Conservation (phyloP, 768 basidiomycete species). For the Calocera cornea region DNA sequence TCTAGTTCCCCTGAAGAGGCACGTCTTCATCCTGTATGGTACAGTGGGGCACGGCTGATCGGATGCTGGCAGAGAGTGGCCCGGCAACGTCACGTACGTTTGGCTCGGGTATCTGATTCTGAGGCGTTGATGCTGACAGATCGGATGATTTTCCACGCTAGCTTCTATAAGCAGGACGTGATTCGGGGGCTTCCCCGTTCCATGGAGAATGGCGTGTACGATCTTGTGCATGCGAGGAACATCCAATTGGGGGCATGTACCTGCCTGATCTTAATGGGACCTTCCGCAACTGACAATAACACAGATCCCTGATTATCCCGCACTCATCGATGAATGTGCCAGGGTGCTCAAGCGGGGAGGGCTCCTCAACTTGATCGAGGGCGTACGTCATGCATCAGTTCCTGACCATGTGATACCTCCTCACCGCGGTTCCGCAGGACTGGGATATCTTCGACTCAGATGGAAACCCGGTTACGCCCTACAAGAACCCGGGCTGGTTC, state of each 20-base stretch:
- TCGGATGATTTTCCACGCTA: neutral
- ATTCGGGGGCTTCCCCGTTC: neutral
- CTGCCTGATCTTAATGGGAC: neutral
- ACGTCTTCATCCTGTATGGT: neutral
- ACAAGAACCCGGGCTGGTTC: conserved; percentile 2
- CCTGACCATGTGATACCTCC: neutral
- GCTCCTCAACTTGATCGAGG: neutral
- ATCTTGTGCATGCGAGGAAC: neutral
- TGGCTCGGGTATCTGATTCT: neutral
- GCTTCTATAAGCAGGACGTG: neutral
- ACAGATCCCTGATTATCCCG: neutral
- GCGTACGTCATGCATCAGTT: neutral
- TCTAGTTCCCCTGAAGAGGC: neutral
- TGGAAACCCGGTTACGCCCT: neutral
- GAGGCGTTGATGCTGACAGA: neutral
- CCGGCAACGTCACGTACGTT: neutral
- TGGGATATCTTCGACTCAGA: neutral
- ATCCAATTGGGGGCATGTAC: neutral
- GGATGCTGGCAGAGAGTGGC: neutral
- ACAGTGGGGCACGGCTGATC: neutral
- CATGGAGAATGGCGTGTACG: neutral
- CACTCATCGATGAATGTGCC: neutral
- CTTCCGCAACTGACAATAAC: neutral
- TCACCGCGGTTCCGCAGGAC: neutral
- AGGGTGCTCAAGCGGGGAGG: neutral